Base-by-base conservation (phyloP, 2,329 filamentous ascomycete species). In the Xylaria hypoxylon region DNA sequence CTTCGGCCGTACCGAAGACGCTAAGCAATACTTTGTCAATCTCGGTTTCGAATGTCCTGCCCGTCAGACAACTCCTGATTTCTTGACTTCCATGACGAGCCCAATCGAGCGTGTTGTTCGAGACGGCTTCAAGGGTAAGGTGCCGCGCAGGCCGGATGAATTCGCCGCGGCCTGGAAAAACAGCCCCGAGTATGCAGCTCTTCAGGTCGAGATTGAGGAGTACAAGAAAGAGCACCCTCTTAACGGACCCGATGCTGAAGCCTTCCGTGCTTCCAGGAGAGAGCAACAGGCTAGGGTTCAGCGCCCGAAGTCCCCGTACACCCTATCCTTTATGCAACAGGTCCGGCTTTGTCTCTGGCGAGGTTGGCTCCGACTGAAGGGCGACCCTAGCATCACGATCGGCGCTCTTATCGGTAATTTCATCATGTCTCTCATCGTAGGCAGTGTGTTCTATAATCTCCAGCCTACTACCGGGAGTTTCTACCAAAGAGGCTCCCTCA, bases 381-480 rank as follows among this genome's bases (percentile, higher is more conserved):
- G 91, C 59, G 94, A 97, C 75, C 90, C 92, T 22, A 91, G 87
- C 74, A 82, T 96, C 72, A 92, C 91, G 0, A 71, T 94, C 24
- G 88, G 87, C 40, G 85, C 89, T 65, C 83, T 90, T 22, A 81
- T 93, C 62, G 91, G 89, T 70, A 96, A 97, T 79, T 86, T 89
- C 52, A 80, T 87, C 71, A 91, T 95, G 87, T 85, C 91, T 63
- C 83, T 97, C 69, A 91, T 97, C 75, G 88, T 97, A 67, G 80
- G 90, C 59, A 91, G 89, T 70, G 90, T 97, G 71, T 97, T 96
- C 80, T 97, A 87, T 83, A 91, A 96, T 77, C 80, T 96, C 42
- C 77, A 86, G 31, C 75, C 83, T 0, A 84, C 82, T n/a, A 91
- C 92, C 0, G 75, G 79, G 19, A 93, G 90, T 74, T 96, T 97